Evolutionary conservation across 768 basidiomycete genomes (phyloP), one percentile per base, ranked within the genome.

Genomic region (Kockovaella imperatae): DNA sequence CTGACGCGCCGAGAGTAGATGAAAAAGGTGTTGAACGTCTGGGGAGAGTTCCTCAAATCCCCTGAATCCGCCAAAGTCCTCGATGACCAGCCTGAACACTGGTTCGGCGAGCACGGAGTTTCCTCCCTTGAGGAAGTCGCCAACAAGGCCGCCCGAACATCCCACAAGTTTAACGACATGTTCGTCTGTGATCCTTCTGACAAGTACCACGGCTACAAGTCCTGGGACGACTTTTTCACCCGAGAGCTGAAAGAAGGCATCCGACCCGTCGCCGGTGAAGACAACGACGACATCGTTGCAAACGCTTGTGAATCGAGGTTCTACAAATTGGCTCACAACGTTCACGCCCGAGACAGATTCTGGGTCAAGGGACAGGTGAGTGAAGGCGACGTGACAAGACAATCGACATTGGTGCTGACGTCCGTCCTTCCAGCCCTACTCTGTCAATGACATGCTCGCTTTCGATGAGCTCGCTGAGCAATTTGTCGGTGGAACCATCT

Each of bases 221-320:
- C 62, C 17, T 73, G 72, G 78, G 80, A 81, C 47, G 73, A 77
- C 54, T 81, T 80, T 72, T 83, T 83, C 62, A 75, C 69, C 18
- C 62, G 80, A 0, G 49, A 54, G 3, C 74, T 79, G 60, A 64
- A 70, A n/a, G 60, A 63, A 0, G 56, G 53, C 5, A 60, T 73
- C 10, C 78, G 80, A 28, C 75, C 77, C 4, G 57, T 77, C 26
- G 69, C 68, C 15, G 36, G 35, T 3, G 65, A 68, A 4, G 61
- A 69, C 3, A 54, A 74, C 55, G 65, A 68, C 49, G 48, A 61
- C 34, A 57, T 79, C 52, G 70, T 83, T 57, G 74, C 69, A 49
- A 75, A 72, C 50, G 69, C 77, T 10, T 82, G 80, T 71, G 81
- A 83, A 60, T 78, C 77, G 15, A 73, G 67, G 17, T 62, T 78